Evolutionary conservation across 164 flowering plant genomes (phyloP), one percentile per base, ranked within the genome.

Genomic region (Sextonia rubra): DNA sequence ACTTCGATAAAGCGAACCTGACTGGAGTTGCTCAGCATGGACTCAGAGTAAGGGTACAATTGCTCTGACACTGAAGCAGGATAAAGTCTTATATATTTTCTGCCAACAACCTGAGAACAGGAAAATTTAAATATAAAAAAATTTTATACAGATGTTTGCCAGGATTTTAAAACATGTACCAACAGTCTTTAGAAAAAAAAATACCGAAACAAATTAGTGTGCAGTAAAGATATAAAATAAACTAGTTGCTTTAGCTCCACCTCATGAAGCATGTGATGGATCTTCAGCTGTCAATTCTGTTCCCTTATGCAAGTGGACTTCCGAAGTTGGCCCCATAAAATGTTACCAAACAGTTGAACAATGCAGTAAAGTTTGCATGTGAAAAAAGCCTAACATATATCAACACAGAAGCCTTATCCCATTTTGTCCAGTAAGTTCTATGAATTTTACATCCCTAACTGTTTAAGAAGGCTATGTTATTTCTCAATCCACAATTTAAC

Each of bases 11-110:
- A 29, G 44, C 61, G 23, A 80, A 94, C 99, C 98, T 89, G 89
- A 80, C 98, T 93, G 60, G 98, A 91, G 78, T 93, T 93, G 82
- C 79, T 65, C 17, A 93, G 91, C 98, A 95, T 95, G 74, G 95
- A 77, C 80, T 91, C 99, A 23, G 76, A 27, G 80, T 85, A 82
- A 64, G 99, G 97, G 79, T 91, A 83, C 67, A 95, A 87, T 66
- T 90, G 95, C 66, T 89, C 91, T 12, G 91, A 81, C 69, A 88
- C 32, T 32, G 94, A 83, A 74, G 97, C 87, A 69, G 90, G 78
- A 77, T 95, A 91, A 26, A 95, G 97, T 80, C 99, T 86, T n/a
- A 95, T 72, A 77, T 95, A 95, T 82, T 95, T 95, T 70, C 80
- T 91, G 26, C 99, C 98, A 71, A 90, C 98, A 83, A 93, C 95